phyloP scores from a whole-genome alignment of 139 green algal species.

The Volvox africanus region DNA sequence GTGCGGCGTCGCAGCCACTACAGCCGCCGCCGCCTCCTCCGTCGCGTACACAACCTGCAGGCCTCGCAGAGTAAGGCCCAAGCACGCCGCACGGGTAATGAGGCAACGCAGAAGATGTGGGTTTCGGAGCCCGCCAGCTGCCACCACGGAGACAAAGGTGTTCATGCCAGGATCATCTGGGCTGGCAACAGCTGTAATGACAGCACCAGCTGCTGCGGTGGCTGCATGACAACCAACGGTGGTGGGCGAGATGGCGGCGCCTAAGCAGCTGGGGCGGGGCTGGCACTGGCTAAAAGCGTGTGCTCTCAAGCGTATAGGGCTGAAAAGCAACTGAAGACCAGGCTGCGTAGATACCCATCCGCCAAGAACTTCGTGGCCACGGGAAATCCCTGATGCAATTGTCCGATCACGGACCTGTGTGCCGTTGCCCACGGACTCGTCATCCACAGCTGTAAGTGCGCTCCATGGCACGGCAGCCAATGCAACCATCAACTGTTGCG shows the following conservation, averaged over 20 bases:
- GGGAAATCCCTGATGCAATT: too few species aligned
- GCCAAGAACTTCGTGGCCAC: not conserved
- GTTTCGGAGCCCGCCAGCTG: not conserved
- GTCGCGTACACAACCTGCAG: slow-evolving; percentile 35
- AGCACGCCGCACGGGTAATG: not conserved
- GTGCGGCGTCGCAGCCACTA: slow-evolving; percentile 38
- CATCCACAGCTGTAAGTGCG: not conserved
- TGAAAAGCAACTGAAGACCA: not conserved
- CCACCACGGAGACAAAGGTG: slow-evolving; percentile 17
- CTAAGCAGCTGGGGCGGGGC: not conserved
- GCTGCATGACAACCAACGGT: not conserved
- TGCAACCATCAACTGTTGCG: not conserved
- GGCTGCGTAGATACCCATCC: not conserved
- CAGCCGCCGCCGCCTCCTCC: slow-evolving; percentile 4
- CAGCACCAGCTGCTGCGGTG: not conserved
- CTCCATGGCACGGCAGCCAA: not conserved
- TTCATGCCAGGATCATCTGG: not conserved
- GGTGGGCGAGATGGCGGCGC: not conserved
- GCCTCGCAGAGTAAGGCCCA: slow-evolving; percentile 29
- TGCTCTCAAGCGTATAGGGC: not conserved
- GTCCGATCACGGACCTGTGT: not conserved
- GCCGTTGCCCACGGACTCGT: not conserved
- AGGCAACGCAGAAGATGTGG: not conserved
- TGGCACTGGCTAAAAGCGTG: slow-evolving; percentile 3
- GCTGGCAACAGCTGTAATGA: not conserved